Evolutionary conservation across 768 basidiomycete species (phyloP), one percentile per base, ranked within the genome.

Genomic region (Suillus americanus): DNA sequence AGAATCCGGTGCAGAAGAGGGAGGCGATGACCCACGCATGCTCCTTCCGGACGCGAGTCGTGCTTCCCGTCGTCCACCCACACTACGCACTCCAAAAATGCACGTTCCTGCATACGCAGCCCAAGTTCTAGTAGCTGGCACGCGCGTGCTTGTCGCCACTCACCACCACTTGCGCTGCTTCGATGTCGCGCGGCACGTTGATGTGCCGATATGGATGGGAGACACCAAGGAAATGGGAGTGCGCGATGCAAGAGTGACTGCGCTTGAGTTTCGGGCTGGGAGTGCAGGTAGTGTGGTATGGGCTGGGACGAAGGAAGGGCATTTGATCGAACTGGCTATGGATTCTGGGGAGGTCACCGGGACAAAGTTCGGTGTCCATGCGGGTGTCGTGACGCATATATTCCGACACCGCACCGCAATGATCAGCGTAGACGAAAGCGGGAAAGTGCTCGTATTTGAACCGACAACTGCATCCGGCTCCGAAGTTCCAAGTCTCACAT

Each of bases 251-350:
- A 88, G 87, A 69, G 81, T 96, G 43, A 89, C 89, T 1, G 86
- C 89, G 25, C 82, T 97, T 77, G 94, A 90, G 74, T 93, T 95
- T 73, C 82, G 89, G 18, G 83, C 89, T 0, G 81, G 82, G 2
- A 69, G 67, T 2, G 69, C 73, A 12, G 92, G 91, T 3, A 80
- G 80, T 37, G 82, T 85, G 62, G 69, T 95, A 2, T 98, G 96
- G 96, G 78, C 90, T 13, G 97, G 96, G 5, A 94, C 94, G 35
- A 95, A 92, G 78, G 94, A 97, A 30, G 97, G 97, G 0, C 88
- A 91, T 73, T 65, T 99, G 30, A 82, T 89, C 68, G 95, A 97
- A 79, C 68, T 97, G 62, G 94, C 98, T 71, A 79, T 91, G 45
- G 76, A 83, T 61, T 86, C 82, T 3, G 90, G 88, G 0, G 68